Conservation (phyloP, 2,329 filamentous ascomycete species). For the Claviceps sorghi region DNA sequence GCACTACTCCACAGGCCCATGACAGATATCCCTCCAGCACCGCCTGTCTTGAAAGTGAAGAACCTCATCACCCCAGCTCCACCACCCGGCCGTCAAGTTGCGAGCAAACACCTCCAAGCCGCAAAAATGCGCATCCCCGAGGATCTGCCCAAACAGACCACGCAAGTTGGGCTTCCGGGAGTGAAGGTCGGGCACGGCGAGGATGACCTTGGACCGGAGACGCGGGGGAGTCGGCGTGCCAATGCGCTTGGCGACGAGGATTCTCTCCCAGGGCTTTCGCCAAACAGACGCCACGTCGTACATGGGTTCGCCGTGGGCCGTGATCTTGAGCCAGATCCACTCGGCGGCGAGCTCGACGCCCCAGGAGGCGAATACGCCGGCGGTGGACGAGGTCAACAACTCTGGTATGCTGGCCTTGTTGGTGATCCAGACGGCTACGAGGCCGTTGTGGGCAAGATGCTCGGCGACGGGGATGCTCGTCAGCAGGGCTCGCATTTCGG, state of each 20-base stretch:
- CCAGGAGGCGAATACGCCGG: conserved; percentile 53
- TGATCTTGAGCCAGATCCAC: conserved; percentile 71
- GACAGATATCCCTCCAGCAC: conserved; percentile 26
- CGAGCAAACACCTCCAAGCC: conserved; percentile 68
- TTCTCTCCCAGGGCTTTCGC: conserved; percentile 64
- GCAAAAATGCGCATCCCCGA: conserved; percentile 31
- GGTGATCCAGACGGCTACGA: conserved; percentile 65
- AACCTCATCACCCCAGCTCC: conserved; percentile 63
- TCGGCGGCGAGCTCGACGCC: conserved; percentile 51
- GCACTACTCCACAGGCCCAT: neutral
- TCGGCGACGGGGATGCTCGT: conserved; percentile 39
- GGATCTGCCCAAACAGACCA: conserved; percentile 38
- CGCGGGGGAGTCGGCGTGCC: conserved; percentile 14
- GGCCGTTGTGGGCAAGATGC: conserved; percentile 35
- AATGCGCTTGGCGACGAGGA: conserved; percentile 44
- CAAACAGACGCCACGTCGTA: conserved; percentile 43
- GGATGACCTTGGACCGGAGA: conserved; percentile 37
- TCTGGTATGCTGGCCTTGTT: conserved; percentile 49
- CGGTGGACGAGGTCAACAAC: conserved; percentile 34
- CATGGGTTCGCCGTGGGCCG: conserved; percentile 48
- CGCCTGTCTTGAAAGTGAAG: conserved; percentile 50
- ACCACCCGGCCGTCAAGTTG: conserved; percentile 61
- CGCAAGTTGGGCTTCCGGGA: conserved; percentile 65
- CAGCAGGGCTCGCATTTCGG: conserved; percentile 36
- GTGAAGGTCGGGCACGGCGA: conserved; percentile 61